Percentiles rank a stretch among this genome's conserved stretches.
Conservation (phyloP, 2,329 filamentous ascomycete genomes). For the Neurospora sp. region DNA sequence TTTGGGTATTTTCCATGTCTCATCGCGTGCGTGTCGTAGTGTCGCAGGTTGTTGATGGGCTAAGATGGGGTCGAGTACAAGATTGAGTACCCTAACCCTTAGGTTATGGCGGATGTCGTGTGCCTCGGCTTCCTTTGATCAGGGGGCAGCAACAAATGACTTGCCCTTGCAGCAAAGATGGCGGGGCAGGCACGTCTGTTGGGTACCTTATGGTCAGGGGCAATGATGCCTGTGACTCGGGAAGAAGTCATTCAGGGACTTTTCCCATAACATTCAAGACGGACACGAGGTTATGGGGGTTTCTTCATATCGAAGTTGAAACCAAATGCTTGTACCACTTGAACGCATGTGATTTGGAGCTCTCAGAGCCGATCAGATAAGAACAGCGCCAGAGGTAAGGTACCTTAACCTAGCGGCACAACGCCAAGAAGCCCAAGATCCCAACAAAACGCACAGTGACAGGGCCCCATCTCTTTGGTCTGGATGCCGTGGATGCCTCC, state of each 20-base stretch:
- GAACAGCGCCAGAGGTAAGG: background rate
- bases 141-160: background rate
- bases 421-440: background rate
- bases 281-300: background rate
- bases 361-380: background rate
- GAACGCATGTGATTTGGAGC: background rate
- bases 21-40: too few species aligned
- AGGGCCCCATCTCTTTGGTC: background rate
- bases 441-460: background rate
- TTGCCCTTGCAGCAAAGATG: background rate
- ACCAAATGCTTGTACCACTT: background rate
- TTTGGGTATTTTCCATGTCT: too few species aligned
- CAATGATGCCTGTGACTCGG: background rate
- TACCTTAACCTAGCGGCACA: background rate
- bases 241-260: background rate
- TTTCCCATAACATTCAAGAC: background rate
- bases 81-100: too few species aligned
- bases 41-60: too few species aligned
- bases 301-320: background rate
- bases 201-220: background rate
- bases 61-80: too few species aligned
- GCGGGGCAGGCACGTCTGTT: background rate
- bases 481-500: background rate
- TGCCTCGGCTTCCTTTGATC: background rate
- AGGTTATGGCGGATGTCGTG: background rate